Evolutionary conservation across 2,329 filamentous ascomycete genomes (phyloP).

Genomic region (Microsporum ferrugineum): DNA sequence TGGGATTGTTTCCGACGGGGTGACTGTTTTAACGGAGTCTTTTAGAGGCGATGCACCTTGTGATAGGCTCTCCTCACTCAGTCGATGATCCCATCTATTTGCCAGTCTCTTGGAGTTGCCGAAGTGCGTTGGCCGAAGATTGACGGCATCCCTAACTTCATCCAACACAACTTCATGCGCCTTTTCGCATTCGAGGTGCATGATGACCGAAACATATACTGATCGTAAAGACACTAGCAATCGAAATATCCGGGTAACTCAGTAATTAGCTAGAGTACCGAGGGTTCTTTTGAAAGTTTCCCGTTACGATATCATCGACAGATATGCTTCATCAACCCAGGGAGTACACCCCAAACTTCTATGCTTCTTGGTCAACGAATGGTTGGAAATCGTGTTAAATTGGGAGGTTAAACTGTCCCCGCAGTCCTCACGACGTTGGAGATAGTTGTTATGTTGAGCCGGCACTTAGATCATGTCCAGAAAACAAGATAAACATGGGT

Average conservation of each 20-base stretch:
- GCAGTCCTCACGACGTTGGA: too few relatives aligned
- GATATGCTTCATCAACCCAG: background rate
- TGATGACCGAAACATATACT: background rate
- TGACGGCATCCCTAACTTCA: background rate
- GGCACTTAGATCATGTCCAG: too few relatives aligned
- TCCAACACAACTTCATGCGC: background rate
- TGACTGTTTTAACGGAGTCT: background rate
- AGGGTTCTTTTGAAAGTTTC: background rate
- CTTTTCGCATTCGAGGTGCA: background rate
- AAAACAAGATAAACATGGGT: too few relatives aligned
- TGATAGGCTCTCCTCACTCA: background rate
- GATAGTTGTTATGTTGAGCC: too few relatives aligned
- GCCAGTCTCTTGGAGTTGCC: background rate
- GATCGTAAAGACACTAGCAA: background rate
- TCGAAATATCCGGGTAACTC: background rate
- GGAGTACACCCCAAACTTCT: too few relatives aligned
- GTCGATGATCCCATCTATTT: background rate
- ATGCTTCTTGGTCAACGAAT: too few relatives aligned
- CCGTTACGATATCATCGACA: background rate
- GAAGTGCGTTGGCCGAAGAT: background rate
- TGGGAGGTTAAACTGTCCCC: too few relatives aligned
- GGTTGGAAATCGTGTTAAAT: too few relatives aligned
- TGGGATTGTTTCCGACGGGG: background rate
- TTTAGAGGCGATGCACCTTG: constrained; percentile 1
- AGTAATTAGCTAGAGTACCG: background rate